Evolutionary conservation across 2,329 filamentous ascomycete species (phyloP), one percentile per base, ranked within the genome.

Genomic region (Fusarium torulosum): DNA sequence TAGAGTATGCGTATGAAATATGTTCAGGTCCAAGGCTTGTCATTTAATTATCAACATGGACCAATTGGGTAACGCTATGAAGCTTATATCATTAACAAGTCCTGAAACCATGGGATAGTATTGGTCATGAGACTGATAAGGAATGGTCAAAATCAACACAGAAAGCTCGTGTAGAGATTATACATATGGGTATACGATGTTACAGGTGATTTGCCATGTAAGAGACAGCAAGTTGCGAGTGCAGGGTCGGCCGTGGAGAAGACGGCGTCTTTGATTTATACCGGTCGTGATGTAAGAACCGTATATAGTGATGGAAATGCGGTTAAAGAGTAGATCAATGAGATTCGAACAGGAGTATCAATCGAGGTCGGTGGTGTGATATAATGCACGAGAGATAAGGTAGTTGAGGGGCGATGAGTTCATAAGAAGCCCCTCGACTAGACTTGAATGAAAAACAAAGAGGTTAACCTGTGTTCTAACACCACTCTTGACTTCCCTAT

Each of bases 241-340:
- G 4, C 29, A 14, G 17, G 17, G 17, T 10, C 5, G 35, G 17
- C 17, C 17, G 35, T 37, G 17, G 35, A 37, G 35, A n/a, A 37
- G 33, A n/a, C 9, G 10, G 8, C 17, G 14, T 1, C 17, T 66
- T 66, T 68, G 65, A 47, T 66, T 60, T 66, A 19, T n/a, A 10
- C n/a, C 17, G 9, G 17, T 10, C 35, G 17, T 19, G n/a, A n/a
- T 19, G 9, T 10, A 37, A n/a, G 17, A 37, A 37, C 7, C 17
- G n/a, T 9, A 37, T n/a, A n/a, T 9, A 15, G 41, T 3, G 1
- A 23, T 27, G 3, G 7, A 33, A 35, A n/a, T 42, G 14, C 3
- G 14, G 3, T 10, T 8, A 10, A 2, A 1, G 4, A 1, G 1
- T 10, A 31, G 4, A 14, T 17, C 7, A 13, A 10, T 0, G 15